These are phyloP conservation scores for Dictyostelium intermedium DNA, from an alignment of 78 protist genomes.

Conservation along the genomic window DNA sequence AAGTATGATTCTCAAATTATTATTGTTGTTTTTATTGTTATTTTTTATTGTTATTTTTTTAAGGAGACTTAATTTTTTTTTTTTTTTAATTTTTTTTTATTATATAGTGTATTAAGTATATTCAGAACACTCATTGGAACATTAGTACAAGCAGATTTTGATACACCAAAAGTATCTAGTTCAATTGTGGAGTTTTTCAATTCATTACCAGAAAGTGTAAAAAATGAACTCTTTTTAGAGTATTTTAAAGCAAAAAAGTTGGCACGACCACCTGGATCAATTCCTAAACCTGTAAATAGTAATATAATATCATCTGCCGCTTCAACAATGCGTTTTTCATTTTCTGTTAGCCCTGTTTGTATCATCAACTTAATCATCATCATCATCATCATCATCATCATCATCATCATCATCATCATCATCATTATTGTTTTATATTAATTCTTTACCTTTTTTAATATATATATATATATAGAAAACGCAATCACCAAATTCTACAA, in stretches of 20 bases:
- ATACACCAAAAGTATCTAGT: not conserved
- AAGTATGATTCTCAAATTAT: not conserved
- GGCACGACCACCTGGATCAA: constrained; percentile 30
- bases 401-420: no score
- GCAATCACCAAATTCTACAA: constrained; percentile 52
- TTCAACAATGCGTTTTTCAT: constrained; percentile 70
- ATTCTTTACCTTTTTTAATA: no score
- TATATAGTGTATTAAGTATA: constrained; percentile 32
- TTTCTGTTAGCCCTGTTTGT: constrained; percentile 54
- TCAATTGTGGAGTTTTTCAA: constrained; percentile 36
- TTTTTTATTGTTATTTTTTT: not conserved
- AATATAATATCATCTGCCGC: constrained; percentile 39
- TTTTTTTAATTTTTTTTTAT: not conserved
- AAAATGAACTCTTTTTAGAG: constrained; percentile 53
- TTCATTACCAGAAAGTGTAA: constrained; percentile 38
- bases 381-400: no score
- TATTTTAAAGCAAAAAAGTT: constrained; percentile 27
- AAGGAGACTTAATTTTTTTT: not conserved
- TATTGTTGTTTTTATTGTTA: no score
- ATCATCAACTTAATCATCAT: no score
- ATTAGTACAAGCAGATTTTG: constrained; percentile 10
- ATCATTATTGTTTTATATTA: no score
- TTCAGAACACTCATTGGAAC: constrained; percentile 53
- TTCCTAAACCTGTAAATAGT: not conserved
- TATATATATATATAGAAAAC: not conserved